Evolutionary conservation across 441 rosid genomes (phyloP).

Genomic region (Bocquillonia castaneifolia): DNA sequence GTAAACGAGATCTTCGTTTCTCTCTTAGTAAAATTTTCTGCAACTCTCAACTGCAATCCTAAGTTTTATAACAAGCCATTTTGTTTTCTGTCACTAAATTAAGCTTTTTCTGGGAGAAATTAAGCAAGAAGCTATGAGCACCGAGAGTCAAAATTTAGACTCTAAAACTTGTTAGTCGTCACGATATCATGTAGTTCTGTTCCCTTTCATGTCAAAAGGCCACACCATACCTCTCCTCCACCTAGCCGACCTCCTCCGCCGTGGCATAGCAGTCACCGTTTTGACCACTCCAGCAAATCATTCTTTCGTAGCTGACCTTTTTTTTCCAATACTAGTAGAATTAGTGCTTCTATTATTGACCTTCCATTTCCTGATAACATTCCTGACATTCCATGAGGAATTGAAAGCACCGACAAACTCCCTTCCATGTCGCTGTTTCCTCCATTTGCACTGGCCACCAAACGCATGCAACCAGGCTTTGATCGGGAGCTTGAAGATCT

Average conservation of each 20-base stretch:
- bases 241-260: constrained; percentile 52
- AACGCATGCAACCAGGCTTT: constrained; percentile 46
- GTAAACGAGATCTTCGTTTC: too few species aligned
- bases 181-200: constrained; percentile 40
- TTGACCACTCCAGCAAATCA: constrained; percentile 61
- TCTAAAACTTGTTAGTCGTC: too few species aligned
- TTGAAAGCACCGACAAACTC: constrained; percentile 62
- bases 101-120: too few species aligned
- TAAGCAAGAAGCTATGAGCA: too few species aligned
- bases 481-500: constrained; percentile 39
- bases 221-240: constrained; percentile 69
- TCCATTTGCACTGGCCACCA: constrained; percentile 46
- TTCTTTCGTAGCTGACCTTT: constrained; percentile 38
- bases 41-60: too few species aligned
- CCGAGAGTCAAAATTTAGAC: too few species aligned
- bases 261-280: constrained; percentile 38
- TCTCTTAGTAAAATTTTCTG: too few species aligned
- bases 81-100: too few species aligned
- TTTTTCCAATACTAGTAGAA: constrained; percentile 37
- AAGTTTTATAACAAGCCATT: too few species aligned
- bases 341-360: constrained; percentile 36
- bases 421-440: constrained; percentile 49
- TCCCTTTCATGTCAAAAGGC: constrained; percentile 81
- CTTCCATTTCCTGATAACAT: constrained; percentile 47
- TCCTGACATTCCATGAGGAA: constrained; percentile 41